Evolutionary conservation across 331 rosid genomes (phyloP), one percentile per base, ranked within the genome.

Genomic region (Ulmus americana): DNA sequence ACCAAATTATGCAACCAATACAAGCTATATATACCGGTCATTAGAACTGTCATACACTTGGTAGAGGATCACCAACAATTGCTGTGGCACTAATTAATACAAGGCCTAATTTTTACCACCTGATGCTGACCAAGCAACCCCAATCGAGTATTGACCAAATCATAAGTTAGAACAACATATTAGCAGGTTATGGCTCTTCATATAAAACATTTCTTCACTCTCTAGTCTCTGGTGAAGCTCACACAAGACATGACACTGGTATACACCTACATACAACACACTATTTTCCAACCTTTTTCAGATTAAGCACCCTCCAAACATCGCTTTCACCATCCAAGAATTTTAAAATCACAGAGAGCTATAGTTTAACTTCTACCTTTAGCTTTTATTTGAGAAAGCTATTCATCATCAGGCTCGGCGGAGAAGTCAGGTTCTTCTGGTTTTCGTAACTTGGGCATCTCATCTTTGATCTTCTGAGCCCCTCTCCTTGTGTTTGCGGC

Each of bases 361-460:
- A 56, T 35, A 56, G 53, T 58, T 20, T 39, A 45, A 47, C 56
- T 45, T 10, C 38, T 59, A 41, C 55, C 41, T 18, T 20, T 1
- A 45, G 35, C 35, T 6, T 6, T 16, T 73, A 20, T 43, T 51
- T 39, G 13, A 70, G 51, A 68, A 49, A 48, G 73, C 80, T 82
- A 86, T 45, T 79, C 85, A 61, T 84, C 82, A 10, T 85, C 90
- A 15, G 80, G 86, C 70, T 87, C 95, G 0, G 77, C 61, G 16
- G 90, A 87, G 46, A 94, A 94, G 80, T 90, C 95, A 0, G 99
- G 99, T 79, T 94, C 99, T 38, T 88, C 97, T 0, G 99, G 99
- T 75, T 94, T 94, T 35, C 48, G 81, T 59, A 94, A 80, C 65
- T 88, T 85, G 13, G 96, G 96, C 78, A 92, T 66, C 73, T 88